Base-by-base conservation (phyloP, 139 green algal species). In the Pleodorina starrii region DNA sequence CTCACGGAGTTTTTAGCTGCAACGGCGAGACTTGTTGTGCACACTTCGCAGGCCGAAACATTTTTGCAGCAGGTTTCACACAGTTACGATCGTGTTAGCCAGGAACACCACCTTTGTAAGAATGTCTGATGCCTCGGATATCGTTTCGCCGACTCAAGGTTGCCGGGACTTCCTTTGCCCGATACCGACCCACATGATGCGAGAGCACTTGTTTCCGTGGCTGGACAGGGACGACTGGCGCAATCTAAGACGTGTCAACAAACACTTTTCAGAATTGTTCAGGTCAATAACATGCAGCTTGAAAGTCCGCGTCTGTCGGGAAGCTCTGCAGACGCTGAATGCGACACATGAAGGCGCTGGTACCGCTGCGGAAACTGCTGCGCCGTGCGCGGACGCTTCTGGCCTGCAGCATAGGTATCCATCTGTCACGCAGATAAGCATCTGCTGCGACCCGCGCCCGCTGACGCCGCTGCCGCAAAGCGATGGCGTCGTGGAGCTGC, bases 221-320 rank as follows among this genome's bases (percentile, higher is more conserved):
- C 80, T 86, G 16, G 80, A 60, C 42, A 44, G 11, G 27, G 29
- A 29, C 27, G 80, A 86, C 25, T 86, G 54, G 80, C 57, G 80
- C 25, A 76, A 12, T 5, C 14, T 86, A 9, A 57, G 80, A 5
- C 25, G 60, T 21, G 40, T 76, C 59, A 86, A 86, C 40, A 46
- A 36, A n/a, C 27, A 43, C 29, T 76, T 86, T 19, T 68, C 38
- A 23, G 57, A 51, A 17, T 40, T 76, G 9, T 59, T 46, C 27
- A 32, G 59, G 29, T 32, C 12, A 7, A 59, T 36, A 25, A 35
- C 59, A 27, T 2, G 27, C 29, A 5, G 1, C 10, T 29, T 87
- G 19, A 77, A 48, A 32, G 6, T 77, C 7, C 43, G 81, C 14
- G 4, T 87, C 5, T 87, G 81, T 27, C 38, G 27, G 23, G 81